These are phyloP conservation scores for Hypholoma sublateritium DNA, from an alignment of 768 basidiomycete genomes.

Conservation along the genomic window DNA sequence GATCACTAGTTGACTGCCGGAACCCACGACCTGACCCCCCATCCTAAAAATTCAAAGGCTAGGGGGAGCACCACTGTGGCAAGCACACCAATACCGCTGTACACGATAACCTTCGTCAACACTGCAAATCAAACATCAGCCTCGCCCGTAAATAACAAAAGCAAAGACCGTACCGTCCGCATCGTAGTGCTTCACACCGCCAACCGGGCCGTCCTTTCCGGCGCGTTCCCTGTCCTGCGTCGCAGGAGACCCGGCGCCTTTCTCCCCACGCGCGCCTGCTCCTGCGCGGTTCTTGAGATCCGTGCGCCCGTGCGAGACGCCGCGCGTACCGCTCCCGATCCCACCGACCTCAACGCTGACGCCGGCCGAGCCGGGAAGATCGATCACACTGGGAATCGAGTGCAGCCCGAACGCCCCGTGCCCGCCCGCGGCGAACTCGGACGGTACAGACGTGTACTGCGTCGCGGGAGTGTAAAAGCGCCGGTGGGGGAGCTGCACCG, in stretches of 20 bases:
- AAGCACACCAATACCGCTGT: constrained; percentile 80
- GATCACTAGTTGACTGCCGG: not conserved
- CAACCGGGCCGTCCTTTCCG: constrained; percentile 33
- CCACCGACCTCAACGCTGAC: constrained; percentile 45
- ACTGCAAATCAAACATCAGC: constrained; percentile 41
- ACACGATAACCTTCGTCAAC: constrained; percentile 87
- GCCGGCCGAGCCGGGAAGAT: constrained; percentile 56
- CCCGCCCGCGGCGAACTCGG: constrained; percentile 40
- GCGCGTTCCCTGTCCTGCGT: constrained; percentile 26
- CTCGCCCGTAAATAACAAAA: not conserved
- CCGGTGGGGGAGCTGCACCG: constrained; percentile 75
- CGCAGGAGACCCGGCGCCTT: constrained; percentile 2
- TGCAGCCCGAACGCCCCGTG: constrained; percentile 47
- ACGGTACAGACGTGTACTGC: constrained; percentile 74
- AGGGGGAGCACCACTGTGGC: constrained; percentile 63
- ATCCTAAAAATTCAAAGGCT: constrained; percentile 66
- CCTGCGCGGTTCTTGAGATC: constrained; percentile 58
- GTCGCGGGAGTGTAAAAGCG: constrained; percentile 91
- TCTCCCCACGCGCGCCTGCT: constrained; percentile 14
- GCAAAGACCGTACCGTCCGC: constrained; percentile 67
- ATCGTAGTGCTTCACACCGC: constrained; percentile 70
- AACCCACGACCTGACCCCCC: constrained; percentile 50
- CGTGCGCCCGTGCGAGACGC: constrained; percentile 32
- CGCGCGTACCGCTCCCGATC: constrained; percentile 37
- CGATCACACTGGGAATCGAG: constrained; percentile 84